A percentile compares a stretch with the other conserved stretches of the same genome.
These are phyloP conservation scores for Pulveroboletus sp. DNA, from an alignment of 1,284 basidiomycete species.

Conservation along the genomic window DNA sequence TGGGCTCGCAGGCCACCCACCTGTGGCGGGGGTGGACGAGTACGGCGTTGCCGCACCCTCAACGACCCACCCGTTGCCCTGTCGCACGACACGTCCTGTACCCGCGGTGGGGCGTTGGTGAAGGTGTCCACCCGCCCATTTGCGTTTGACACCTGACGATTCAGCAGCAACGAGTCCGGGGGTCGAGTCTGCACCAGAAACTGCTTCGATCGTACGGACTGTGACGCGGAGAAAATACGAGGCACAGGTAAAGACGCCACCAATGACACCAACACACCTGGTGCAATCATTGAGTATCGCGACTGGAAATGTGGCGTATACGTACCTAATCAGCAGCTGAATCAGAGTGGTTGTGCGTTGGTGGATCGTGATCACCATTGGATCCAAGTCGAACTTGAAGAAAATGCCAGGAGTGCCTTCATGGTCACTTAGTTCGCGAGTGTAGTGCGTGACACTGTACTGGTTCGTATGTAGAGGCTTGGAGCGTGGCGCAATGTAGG, in stretches of 20 bases:
- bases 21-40: constrained; percentile 39
- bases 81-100: constrained; percentile 36
- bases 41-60: constrained; percentile 37
- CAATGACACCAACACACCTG: constrained; percentile 76
- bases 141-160: constrained; percentile 51
- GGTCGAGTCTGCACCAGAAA: constrained; percentile 60
- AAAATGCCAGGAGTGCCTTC: constrained; percentile 89
- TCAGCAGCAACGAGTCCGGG: constrained; percentile 65
- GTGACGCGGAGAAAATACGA: constrained; percentile 74
- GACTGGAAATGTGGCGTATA: constrained; percentile 18
- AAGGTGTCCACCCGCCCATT: constrained; percentile 49
- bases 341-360: constrained; percentile 84
- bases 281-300: background rate
- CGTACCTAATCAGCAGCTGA: constrained; percentile 80
- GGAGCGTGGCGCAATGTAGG: constrained; percentile 75
- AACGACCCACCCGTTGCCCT: constrained; percentile 47
- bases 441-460: constrained; percentile 96
- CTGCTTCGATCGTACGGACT: constrained; percentile 64
- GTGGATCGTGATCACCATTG: constrained; percentile 80
- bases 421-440: constrained; percentile 74
- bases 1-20: constrained; percentile 35
- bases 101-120: constrained; percentile 40
- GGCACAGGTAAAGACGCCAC: constrained; percentile 79
- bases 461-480: constrained; percentile 80
- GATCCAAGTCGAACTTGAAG: constrained; percentile 97